phyloP scores from a whole-genome alignment of 176 grass and related monocot species.

The Rhynchospora tenuis region DNA sequence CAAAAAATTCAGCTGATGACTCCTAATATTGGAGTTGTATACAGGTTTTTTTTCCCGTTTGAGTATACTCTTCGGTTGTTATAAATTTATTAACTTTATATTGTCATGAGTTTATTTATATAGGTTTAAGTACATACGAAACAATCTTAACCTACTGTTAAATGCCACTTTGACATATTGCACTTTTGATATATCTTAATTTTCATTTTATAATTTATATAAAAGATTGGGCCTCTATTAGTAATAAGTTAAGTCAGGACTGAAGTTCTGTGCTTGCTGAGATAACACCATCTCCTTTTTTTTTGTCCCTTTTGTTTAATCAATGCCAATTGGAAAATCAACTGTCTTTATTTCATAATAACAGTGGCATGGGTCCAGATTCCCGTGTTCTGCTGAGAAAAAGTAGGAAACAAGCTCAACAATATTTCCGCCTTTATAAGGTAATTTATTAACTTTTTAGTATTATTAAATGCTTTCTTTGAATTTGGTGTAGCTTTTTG shows the following conservation, averaged over 20 bases:
- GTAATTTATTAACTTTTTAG: neutral
- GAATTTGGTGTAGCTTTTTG: neutral
- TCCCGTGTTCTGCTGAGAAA: conserved; percentile 52
- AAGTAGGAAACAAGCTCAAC: conserved; percentile 63
- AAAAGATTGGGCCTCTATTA: neutral
- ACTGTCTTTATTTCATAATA: conserved; percentile 18
- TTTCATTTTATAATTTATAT: neutral
- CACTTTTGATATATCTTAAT: neutral
- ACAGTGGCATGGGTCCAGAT: conserved; percentile 93
- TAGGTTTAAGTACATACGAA: neutral
- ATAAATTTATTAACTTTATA: neutral
- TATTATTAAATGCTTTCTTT: neutral
- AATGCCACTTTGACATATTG: neutral
- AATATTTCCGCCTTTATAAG: conserved; percentile 87
- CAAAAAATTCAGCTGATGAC: conserved; percentile 95
- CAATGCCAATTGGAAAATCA: neutral
- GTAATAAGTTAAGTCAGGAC: neutral
- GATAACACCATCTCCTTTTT: neutral
- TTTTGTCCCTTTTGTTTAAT: neutral
- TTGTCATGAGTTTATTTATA: neutral
- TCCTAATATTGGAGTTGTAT: conserved; percentile 88
- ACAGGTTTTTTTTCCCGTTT: conserved; percentile 51
- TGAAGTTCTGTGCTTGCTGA: neutral
- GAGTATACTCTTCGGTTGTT: neutral
- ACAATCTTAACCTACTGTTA: neutral